Evolutionary conservation across 805 yeast species (phyloP).

Genomic region (Kuraishia hungarica): DNA sequence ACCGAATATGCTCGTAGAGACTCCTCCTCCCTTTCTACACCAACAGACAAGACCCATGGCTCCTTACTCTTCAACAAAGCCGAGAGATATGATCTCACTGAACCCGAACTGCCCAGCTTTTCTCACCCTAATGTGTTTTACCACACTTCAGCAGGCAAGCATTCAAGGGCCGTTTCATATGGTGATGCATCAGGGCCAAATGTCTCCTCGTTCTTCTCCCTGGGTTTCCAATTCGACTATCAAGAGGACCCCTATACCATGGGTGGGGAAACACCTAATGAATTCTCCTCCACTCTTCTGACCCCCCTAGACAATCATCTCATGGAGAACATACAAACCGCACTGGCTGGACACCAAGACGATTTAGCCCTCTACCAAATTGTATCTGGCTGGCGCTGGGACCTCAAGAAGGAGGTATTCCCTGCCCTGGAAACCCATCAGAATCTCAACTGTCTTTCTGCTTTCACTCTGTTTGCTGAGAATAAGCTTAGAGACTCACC

Average conservation of each 20-base stretch:
- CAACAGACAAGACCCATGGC: neutral
- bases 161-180: neutral
- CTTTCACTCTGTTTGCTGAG: constrained; percentile 13
- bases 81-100: neutral
- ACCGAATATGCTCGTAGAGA: neutral
- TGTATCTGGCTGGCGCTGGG: constrained; percentile 14
- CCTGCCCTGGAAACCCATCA: constrained; percentile 16
- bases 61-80: neutral
- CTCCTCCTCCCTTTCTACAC: neutral
- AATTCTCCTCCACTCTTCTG: too few relatives aligned
- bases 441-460: constrained; percentile 10
- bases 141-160: neutral
- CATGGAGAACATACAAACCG: constrained; percentile 7
- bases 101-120: neutral
- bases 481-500: constrained; percentile 7
- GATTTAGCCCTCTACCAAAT: constrained; percentile 18
- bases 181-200: neutral
- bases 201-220: neutral
- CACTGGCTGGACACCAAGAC: constrained; percentile 18
- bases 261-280: too few relatives aligned
- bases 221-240: constrained; percentile 2
- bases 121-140: neutral
- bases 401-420: constrained; percentile 12
- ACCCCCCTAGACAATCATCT: constrained; percentile 16
- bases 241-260: neutral